Conservation (phyloP, 2,329 filamentous ascomycete genomes). For the Beauveria asiatica region DNA sequence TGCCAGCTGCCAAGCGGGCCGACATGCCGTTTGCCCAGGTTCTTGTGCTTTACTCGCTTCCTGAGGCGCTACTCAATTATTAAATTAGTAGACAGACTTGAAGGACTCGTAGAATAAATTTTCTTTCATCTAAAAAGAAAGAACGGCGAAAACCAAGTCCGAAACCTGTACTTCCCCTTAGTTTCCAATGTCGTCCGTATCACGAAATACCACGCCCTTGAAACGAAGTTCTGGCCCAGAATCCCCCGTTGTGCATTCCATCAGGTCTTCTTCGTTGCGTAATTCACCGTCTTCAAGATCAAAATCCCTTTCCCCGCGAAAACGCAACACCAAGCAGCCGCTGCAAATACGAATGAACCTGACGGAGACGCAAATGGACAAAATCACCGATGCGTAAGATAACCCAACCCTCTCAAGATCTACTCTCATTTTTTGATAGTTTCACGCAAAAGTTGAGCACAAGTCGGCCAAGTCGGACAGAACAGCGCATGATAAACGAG, state of each 20-base stretch:
- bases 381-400: conserved; percentile 36
- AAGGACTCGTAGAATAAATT: too few relatives aligned
- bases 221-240: neutral
- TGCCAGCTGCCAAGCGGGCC: neutral
- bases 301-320: conserved; percentile 28
- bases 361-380: conserved; percentile 41
- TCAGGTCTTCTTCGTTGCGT: neutral
- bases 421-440: conserved; percentile 10
- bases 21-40: neutral
- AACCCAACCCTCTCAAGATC: neutral
- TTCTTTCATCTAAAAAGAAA: neutral
- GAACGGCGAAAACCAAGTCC: neutral
- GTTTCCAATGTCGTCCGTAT: neutral
- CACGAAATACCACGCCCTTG: neutral
- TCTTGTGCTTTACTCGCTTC: neutral
- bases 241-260: neutral
- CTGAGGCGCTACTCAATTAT: neutral
- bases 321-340: conserved; percentile 27
- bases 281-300: conserved; percentile 17
- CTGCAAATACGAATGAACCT: conserved; percentile 40
- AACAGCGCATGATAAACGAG: conserved; percentile 11
- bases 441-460: conserved; percentile 19
- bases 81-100: too few relatives aligned
- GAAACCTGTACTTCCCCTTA: neutral
- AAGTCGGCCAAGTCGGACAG: conserved; percentile 16